Percentiles rank a stretch among this genome's conserved stretches.
These are phyloP conservation scores for Diospyros lotus DNA, from an alignment of 148 eudicot genomes.

Conservation along the genomic window DNA sequence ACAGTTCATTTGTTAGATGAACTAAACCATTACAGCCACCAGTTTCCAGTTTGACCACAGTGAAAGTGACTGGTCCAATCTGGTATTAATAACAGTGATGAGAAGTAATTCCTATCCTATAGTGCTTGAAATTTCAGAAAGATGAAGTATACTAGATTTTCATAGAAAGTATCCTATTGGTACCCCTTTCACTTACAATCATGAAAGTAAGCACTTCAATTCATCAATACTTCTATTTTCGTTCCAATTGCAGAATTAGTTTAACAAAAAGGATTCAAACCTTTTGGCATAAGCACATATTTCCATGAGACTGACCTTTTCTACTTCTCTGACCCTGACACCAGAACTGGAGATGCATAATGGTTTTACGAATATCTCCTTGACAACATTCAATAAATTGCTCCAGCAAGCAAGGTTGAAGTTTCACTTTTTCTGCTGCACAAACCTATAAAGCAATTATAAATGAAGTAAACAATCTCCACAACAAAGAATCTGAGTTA, in stretches of 20 bases:
- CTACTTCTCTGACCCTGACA: constrained; percentile 55
- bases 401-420: constrained; percentile 55
- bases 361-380: constrained; percentile 80
- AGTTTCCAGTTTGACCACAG: neutral
- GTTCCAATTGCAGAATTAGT: too few species aligned
- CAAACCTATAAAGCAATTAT: constrained; percentile 52
- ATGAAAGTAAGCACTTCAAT: too few species aligned
- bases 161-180: too few species aligned
- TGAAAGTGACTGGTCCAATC: neutral
- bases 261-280: too few species aligned
- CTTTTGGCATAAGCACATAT: too few species aligned
- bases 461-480: constrained; percentile 10
- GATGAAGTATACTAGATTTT: too few species aligned
- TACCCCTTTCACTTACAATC: too few species aligned
- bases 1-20: too few species aligned
- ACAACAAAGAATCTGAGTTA: neutral
- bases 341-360: constrained; percentile 88
- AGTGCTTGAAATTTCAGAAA: too few species aligned
- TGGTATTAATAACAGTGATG: neutral
- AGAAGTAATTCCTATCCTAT: too few species aligned
- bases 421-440: constrained; percentile 55
- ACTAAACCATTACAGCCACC: neutral
- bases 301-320: constrained; percentile 40
- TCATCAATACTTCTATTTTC: too few species aligned
- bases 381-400: constrained; percentile 55